Base-by-base conservation (phyloP, 2,329 filamentous ascomycete species). In the Arthrobotrys conoides region DNA sequence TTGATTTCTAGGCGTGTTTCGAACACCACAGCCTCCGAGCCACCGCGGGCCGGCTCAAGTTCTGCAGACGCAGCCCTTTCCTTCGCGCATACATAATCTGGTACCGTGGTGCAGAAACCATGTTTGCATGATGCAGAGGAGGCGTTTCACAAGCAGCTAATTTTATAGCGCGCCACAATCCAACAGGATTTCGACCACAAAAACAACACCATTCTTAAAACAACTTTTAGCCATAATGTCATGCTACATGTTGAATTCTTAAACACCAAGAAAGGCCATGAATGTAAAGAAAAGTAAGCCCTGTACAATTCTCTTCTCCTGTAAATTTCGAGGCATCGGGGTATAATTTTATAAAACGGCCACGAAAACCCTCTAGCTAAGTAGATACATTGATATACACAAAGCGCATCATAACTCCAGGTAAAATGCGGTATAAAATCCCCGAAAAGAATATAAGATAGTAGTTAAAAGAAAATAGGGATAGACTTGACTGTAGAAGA, bases 321-420 rank as follows among this genome's bases (percentile, higher is more conserved):
- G 14, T 5, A 20, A 22, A 12, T 27, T 14, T 41, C 5, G 30
- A 64, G 68, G 44, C 57, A 55, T 51, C 30, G 55, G 68, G 68
- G 68, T 71, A 71, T 71, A 71, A 44, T 36, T 70, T 70, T 70
- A 30, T 30, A 20, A 61, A 55, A 59, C 49, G 3, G 41, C 51
- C 51, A 46, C 24, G 38, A 41, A 27, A 63, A 41, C 41, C 57
- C 49, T 71, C 41, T 10, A 48, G 41, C n/a, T 63, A 27, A 24
- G 24, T 65, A 64, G 59, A 24, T 51, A 63, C 33, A 71, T 61
- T 61, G 57, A 61, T 63, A 51, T 63, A 63, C 67, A 63, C 20
- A 71, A 70, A 57, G 38, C 33, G 59, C 53, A 71, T 55, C 44
- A 63, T 57, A 72, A 72, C 46, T 48, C 48, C 69, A 4, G 36